Evolutionary conservation across 345 rosid genomes (phyloP), one percentile per base, ranked within the genome.

Genomic region (Sonneratia caseolaris): DNA sequence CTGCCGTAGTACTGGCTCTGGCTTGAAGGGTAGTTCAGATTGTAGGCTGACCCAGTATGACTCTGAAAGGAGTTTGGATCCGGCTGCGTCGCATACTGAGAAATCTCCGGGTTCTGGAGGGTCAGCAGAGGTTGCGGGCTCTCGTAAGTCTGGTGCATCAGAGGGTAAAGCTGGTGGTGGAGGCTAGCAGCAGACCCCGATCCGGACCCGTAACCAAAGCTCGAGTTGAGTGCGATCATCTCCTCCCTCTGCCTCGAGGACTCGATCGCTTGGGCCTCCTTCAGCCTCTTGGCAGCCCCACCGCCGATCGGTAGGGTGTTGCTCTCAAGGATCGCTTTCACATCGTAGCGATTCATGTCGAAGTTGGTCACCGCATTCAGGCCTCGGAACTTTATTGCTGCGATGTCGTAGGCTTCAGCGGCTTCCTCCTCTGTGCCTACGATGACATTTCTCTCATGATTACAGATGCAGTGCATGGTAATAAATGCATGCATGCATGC

Each of bases 371-470:
- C 98, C 0, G 99, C 98, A 7, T 82, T 92, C 16, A 92, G 84
- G 19, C 99, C 99, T 68, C 99, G 76, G 73, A 92, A 95, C 77
- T 92, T 95, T 69, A 95, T 95, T 0, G 99, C 99, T 3, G 99
- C 99, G 36, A 95, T 90, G 84, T 95, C 99, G 70, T 95, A 95
- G 10, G 99, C 99, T 79, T 95, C 99, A 3, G 99, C 99, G 37
- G 99, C 99, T 76, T 95, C 99, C 81, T 95, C 98, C 82, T 95
- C 99, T 1, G 99, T 92, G 74, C 90, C 99, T 95, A 19, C 13
- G 35, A 14, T 43, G 11, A 38, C 19, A 37, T 67, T 22, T 67
- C 22, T 40, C 49, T 11, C 5, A 5, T 64, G n/a, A 18, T 11
- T 67, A 2, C 19, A 36, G 4, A 36, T 36, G 68, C 11, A 1